These are phyloP conservation scores for Hanseniaspora thailandica DNA, from an alignment of 805 yeast species.

Conservation along the genomic window DNA sequence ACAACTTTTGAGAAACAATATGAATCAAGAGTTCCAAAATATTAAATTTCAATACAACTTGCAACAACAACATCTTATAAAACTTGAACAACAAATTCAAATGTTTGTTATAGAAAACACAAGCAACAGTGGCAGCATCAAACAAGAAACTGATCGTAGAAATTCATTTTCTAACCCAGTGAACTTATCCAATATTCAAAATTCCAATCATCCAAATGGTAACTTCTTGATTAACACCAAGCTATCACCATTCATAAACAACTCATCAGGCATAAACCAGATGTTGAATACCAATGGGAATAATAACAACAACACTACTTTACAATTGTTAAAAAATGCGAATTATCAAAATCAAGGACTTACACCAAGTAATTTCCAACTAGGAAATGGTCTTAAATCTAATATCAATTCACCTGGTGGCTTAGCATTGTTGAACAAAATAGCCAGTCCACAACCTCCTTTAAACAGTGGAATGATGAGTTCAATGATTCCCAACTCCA, in stretches of 20 bases:
- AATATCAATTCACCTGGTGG: slow-evolving; percentile 11
- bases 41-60: slow-evolving; percentile 12
- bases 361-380: background rate
- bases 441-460: slow-evolving; percentile 14
- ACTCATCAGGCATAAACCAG: slow-evolving; percentile 8
- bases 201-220: background rate
- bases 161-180: background rate
- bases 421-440: slow-evolving; percentile 6
- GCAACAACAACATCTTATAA: slow-evolving; percentile 14
- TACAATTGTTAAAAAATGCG: slow-evolving; percentile 10
- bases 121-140: background rate
- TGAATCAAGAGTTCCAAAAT: slow-evolving; percentile 13
- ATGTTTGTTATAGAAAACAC: background rate
- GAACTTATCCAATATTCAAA: background rate
- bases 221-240: background rate
- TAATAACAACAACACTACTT: slow-evolving; percentile 3
- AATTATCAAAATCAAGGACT: background rate
- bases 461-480: background rate
- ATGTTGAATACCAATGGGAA: slow-evolving; percentile 2
- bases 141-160: background rate
- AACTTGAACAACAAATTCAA: slow-evolving; percentile 12
- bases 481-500: background rate
- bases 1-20: background rate
- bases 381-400: slow-evolving; percentile 1
- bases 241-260: slow-evolving; percentile 10